Evolutionary conservation across 805 yeast genomes (phyloP), one percentile per base, ranked within the genome.

Genomic region (Cyberlindnera maritima): DNA sequence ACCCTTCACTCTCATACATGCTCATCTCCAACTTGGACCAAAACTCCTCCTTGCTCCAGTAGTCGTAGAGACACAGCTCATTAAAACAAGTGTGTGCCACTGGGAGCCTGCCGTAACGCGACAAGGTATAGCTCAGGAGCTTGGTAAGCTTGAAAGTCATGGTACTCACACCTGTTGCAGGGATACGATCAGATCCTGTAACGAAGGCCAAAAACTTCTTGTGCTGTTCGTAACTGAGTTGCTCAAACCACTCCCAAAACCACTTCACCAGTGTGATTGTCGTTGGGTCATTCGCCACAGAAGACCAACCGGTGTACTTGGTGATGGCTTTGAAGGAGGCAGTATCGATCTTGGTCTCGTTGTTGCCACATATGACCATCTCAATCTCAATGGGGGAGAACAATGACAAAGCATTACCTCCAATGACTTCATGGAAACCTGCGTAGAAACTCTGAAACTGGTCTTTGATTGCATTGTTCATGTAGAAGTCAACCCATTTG

Each of bases 61-160:
- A 92, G 32, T 81, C 81, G 64, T 81, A 85, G 6, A 94, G 55
- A 46, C 92, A 85, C 20, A 92, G 62, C 68, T 92, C 96, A 61
- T 92, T 94, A 70, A 94, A 92, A 58, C 99, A 92, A 0, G 98
- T 94, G 61, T 92, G 98, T 0, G 97, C 89, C 14, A 85, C 69
- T 0, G 98, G 98, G 15, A 91, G 66, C 40, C 84, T 69, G 7
- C 65, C 69, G 12, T 69, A 57, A 11, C 49, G 43, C 1, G 23
- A 34, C 2, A n/a, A 4, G 5, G 23, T 20, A 28, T 39, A 42
- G 2, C 56, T 63, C 1, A 76, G 77, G 13, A 79, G 46, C 45
- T 77, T 76, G 14, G 84, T 77, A n/a, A 92, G 77, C 50, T 83
- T 83, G 58, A 94, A 83, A 37, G 74, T 72, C 69, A 92, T 68